Evolutionary conservation across 768 basidiomycete genomes (phyloP).

Genomic region (Fomitopsis pulvina): DNA sequence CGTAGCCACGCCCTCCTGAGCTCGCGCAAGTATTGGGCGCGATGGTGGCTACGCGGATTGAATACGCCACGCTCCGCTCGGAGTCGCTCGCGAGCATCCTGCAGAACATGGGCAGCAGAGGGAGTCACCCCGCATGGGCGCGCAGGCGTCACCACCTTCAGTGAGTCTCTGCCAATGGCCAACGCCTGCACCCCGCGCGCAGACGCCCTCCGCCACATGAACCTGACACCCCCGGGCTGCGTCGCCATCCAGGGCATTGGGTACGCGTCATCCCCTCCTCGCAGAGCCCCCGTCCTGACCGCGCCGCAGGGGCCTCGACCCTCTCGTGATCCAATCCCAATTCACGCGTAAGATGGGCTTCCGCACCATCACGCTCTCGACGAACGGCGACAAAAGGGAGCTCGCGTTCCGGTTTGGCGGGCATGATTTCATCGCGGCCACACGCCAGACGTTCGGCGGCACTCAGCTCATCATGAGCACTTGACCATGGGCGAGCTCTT

Average conservation of each 20-base stretch:
- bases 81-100: slow-evolving; percentile 21
- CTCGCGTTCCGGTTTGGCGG: slow-evolving; percentile 31
- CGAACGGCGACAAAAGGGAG: slow-evolving; percentile 22
- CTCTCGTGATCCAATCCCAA: slow-evolving; percentile 29
- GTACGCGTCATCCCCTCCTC: slow-evolving; percentile 1
- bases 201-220: slow-evolving; percentile 24
- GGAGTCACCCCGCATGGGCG: slow-evolving; percentile 26
- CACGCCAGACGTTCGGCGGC: slow-evolving; percentile 29
- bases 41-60: slow-evolving; percentile 26
- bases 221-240: slow-evolving; percentile 26
- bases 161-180: slow-evolving; percentile 64
- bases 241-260: slow-evolving; percentile 34
- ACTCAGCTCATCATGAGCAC: slow-evolving; percentile 30
- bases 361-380: slow-evolving; percentile 29
- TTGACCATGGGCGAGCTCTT: slow-evolving; percentile 13
- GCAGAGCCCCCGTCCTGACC: neutral
- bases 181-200: slow-evolving; percentile 20
- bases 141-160: slow-evolving; percentile 32
- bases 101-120: slow-evolving; percentile 20
- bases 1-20: neutral
- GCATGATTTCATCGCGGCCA: slow-evolving; percentile 28
- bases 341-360: slow-evolving; percentile 30
- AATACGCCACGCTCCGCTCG: slow-evolving; percentile 20
- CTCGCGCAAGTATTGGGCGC: slow-evolving; percentile 13
- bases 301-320: slow-evolving; percentile 21